A percentile compares a stretch with the other conserved stretches of the same genome.
phyloP scores from a whole-genome alignment of 805 yeast species.

The Wickerhamomyces queroliae region DNA sequence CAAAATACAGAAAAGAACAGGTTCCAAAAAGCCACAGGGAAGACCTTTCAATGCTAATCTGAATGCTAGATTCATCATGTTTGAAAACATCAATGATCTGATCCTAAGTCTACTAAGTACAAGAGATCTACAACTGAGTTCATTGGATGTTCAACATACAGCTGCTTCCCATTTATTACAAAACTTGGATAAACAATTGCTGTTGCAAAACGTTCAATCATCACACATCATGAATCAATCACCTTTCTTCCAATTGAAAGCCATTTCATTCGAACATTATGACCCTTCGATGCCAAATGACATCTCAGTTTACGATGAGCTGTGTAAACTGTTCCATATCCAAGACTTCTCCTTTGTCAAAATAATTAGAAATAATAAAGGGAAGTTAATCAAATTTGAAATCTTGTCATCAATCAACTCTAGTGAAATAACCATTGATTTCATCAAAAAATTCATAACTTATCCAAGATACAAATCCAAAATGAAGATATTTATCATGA shows the following conservation, averaged over 20 bases:
- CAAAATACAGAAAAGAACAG: constrained; percentile 7
- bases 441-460: constrained; percentile 32
- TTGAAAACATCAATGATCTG: constrained; percentile 18
- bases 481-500: constrained; percentile 37
- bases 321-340: constrained; percentile 13
- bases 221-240: background rate
- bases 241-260: constrained; percentile 4
- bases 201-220: background rate
- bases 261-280: constrained; percentile 18
- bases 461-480: constrained; percentile 39
- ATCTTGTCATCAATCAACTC: constrained; percentile 15
- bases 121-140: constrained; percentile 2
- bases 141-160: background rate
- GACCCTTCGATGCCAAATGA: constrained; percentile 18
- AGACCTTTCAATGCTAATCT: constrained; percentile 23
- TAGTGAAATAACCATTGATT: constrained; percentile 12
- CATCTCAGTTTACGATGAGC: constrained; percentile 10
- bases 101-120: constrained; percentile 14
- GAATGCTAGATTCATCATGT: constrained; percentile 21
- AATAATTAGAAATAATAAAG: constrained; percentile 32
- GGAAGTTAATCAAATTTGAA: constrained; percentile 33
- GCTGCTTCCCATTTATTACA: too few relatives aligned
- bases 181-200: too few relatives aligned
- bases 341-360: constrained; percentile 28
- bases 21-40: constrained; percentile 16